Evolutionary conservation across 2,329 filamentous ascomycete genomes (phyloP), one percentile per base, ranked within the genome.

Genomic region (Diplodia intermedia): DNA sequence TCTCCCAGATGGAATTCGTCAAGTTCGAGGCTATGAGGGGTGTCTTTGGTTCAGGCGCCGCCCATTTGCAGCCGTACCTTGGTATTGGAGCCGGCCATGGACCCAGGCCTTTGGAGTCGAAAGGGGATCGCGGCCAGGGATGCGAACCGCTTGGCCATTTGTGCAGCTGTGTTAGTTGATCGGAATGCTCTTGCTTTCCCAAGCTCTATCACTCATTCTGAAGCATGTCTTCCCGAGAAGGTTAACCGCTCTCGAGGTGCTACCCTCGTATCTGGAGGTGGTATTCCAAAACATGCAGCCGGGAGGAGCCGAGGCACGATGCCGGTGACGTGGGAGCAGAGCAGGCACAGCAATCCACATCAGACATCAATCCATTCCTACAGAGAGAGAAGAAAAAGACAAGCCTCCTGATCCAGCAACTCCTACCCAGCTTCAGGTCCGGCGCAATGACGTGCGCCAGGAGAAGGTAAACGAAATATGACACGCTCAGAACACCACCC

Each of bases 351-450:
- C 36, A 15, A 54, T 54, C 52, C 23, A 33, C 49, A 29, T 33
- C 38, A 23, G 15, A 61, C 60, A n/a, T 52, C 29, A 15, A 38
- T 52, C 23, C 60, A 63, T 63, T 63, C 60, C 60, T 63, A 63
- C 60, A 63, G 20, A 11, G 31, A n/a, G 36, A 38, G 36, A 38
- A 47, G n/a, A 52, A 36, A 15, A 52, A 52, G 57, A 61, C 57
- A 61, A 26, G n/a, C 33, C 47, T 49, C 47, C 60, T 63, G 60
- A 63, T 63, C 60, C 60, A 63, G 60, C 26, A 12, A 49, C 57
- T 9, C 57, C 57, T 15, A 23, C 38, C 20, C 31, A 38, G 54
- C n/a, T 33, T 23, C 56, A 31, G 36, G 54, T 36, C 57, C 60
- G 26, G 20, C 29, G 43, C 60, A 33, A 63, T 63, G 60, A 43